Base-by-base conservation (phyloP, 2,329 filamentous ascomycete species). In the Myriosclerotinia scirpicola region DNA sequence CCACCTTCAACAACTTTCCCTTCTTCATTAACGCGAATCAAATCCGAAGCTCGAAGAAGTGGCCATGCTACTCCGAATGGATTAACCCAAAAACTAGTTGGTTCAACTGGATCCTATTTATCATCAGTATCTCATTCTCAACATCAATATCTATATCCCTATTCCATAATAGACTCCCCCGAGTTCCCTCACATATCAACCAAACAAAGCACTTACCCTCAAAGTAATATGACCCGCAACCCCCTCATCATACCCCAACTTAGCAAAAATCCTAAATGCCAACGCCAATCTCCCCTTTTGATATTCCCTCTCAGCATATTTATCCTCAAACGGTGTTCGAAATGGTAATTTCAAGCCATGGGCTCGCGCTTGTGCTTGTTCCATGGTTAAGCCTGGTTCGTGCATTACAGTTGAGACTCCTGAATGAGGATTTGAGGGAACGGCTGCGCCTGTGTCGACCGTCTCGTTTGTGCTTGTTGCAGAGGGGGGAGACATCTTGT, bases 1-100 rank as follows among this genome's bases (percentile, higher is more conserved):
- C 87, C 88, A 4, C 88, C 87, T 14, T 85, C 87, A 42, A 91
- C 83, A 34, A 90, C 82, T 34, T 85, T 78, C 2, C 88, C 88
- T 0, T 82, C 75, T 61, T 85, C 80, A 71, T 88, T 81, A 1
- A 91, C 87, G 20, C 83, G 84, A 64, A 91, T 89, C n/a, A 91
- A 80, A 70, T 91, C 87, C 0, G 85, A 87, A 0, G 83, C 81
- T 66, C 85, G 88, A 54, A 90, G 84, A 1, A 75, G 67, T 11
- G 74, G 75, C 75, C 75, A 77, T 2, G 75, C 74, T 22, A 77
- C 73, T 20, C 75, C 75, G 63, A 77, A 76, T 17, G 75, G 75
- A 46, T 77, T 77, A 5, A 77, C 75, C 75, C 75, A 77, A 30
- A 77, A 77, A 46, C 69, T 71, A 7, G 71, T 72, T 22, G 75